These are phyloP conservation scores for Antonospora locustae DNA, from an alignment of 371 early-diverging fungal genomes.

Conservation along the genomic window DNA sequence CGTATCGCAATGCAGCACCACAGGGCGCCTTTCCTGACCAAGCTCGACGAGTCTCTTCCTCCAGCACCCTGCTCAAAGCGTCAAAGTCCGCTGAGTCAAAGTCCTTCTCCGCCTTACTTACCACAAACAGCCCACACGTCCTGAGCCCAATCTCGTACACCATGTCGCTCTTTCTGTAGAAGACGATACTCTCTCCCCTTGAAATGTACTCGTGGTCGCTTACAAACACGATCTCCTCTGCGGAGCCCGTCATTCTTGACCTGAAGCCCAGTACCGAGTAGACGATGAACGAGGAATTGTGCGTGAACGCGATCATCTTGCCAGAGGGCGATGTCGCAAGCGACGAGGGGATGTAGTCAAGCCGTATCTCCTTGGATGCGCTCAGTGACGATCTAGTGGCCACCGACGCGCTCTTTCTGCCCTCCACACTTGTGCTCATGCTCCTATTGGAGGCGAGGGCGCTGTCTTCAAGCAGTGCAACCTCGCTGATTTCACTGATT, in stretches of 20 bases:
- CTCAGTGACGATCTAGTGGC: too few relatives aligned
- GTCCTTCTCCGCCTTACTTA: too few relatives aligned
- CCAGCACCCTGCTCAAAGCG: too few relatives aligned
- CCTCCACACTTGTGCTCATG: too few relatives aligned
- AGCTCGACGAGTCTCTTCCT: too few relatives aligned
- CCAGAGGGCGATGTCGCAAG: conserved; percentile 10
- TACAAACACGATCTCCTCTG: conserved; percentile 24
- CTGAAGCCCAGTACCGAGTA: conserved; percentile 37
- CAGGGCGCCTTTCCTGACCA: too few relatives aligned
- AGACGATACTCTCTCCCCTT: conserved; percentile 13
- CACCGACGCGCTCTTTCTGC: too few relatives aligned
- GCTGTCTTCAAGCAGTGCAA: neutral
- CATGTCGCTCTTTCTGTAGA: conserved; percentile 22
- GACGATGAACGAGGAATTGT: conserved; percentile 9
- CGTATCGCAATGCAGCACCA: too few relatives aligned
- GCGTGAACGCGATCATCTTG: conserved; percentile 22
- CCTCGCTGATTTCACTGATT: neutral
- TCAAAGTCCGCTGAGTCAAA: too few relatives aligned
- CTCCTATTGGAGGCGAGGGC: too few relatives aligned
- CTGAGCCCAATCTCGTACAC: conserved; percentile 1
- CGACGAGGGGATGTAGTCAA: conserved; percentile 13
- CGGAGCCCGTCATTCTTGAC: conserved; percentile 15
- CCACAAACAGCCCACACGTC: conserved; percentile 18
- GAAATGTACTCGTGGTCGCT: conserved; percentile 17
- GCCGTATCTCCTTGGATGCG: conserved; percentile 6